Percentiles rank a stretch among this genome's conserved stretches.
Evolutionary conservation across 2,329 filamentous ascomycete species (phyloP).

Genomic region (Arthrocladium fulminans): DNA sequence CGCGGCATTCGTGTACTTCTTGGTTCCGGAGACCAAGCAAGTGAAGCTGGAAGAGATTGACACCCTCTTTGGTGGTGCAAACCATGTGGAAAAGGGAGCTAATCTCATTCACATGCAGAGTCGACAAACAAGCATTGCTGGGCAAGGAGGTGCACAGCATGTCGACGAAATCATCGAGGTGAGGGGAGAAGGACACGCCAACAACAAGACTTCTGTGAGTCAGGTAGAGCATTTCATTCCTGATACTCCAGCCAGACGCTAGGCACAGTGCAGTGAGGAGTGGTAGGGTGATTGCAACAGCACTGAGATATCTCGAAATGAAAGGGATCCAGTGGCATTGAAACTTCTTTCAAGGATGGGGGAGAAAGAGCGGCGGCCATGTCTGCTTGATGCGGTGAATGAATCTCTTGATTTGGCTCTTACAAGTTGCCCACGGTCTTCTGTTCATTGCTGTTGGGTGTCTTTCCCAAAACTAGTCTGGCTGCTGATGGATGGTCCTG

Average conservation of each 20-base stretch:
- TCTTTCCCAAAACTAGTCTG: too few relatives aligned
- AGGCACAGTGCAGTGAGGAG: neutral
- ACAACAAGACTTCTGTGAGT: neutral
- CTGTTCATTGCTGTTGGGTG: too few relatives aligned
- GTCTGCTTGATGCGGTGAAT: too few relatives aligned
- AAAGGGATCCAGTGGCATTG: too few relatives aligned
- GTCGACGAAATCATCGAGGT: too few relatives aligned
- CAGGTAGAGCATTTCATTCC: neutral
- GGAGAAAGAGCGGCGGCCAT: too few relatives aligned
- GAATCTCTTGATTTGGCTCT: too few relatives aligned
- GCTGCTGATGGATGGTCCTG: neutral
- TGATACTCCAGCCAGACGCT: neutral
- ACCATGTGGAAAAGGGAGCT: conserved; percentile 25
- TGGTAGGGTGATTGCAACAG: neutral
- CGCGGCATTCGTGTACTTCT: conserved; percentile 22
- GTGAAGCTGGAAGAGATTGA: conserved; percentile 28
- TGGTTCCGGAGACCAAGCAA: conserved; percentile 27
- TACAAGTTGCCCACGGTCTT: too few relatives aligned
- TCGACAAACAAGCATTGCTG: neutral
- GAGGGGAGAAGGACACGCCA: neutral
- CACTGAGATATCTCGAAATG: too few relatives aligned
- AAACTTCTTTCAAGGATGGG: too few relatives aligned
- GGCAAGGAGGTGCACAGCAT: conserved; percentile 1
- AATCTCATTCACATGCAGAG: neutral
- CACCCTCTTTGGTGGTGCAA: conserved; percentile 25